Conservation (phyloP, 164 flowering plant species). For the Liquidambar formosana region DNA sequence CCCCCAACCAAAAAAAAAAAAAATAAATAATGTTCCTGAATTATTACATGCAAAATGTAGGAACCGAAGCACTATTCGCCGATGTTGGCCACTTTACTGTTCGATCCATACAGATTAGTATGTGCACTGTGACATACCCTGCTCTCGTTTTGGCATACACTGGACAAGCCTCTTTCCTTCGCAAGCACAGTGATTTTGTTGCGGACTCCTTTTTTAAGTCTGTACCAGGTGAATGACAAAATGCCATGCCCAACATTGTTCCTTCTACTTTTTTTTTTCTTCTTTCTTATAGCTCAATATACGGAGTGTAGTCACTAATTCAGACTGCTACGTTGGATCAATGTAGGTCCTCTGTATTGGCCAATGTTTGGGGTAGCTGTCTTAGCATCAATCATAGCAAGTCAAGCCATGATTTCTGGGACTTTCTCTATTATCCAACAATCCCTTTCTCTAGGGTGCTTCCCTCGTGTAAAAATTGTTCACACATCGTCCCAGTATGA, state of each 20-base stretch:
- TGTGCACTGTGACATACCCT: slow-evolving; percentile 55
- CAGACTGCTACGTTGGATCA: background rate
- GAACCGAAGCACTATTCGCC: slow-evolving; percentile 78
- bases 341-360: slow-evolving; percentile 55
- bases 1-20: no score
- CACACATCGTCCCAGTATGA: slow-evolving; percentile 56
- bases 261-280: background rate
- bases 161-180: slow-evolving; percentile 75
- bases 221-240: slow-evolving; percentile 48
- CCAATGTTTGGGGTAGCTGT: slow-evolving; percentile 77
- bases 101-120: slow-evolving; percentile 62
- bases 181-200: slow-evolving; percentile 35
- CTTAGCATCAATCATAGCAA: slow-evolving; percentile 69
- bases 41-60: slow-evolving; percentile 24
- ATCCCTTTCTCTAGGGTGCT: slow-evolving; percentile 59
- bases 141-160: slow-evolving; percentile 56
- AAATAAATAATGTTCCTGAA: no score
- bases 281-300: no score
- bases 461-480: slow-evolving; percentile 58
- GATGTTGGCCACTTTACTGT: slow-evolving; percentile 81
- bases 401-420: slow-evolving; percentile 70
- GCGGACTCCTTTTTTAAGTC: slow-evolving; percentile 54
- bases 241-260: background rate
- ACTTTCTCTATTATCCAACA: slow-evolving; percentile 65
- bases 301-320: background rate